Evolutionary conservation across 2,329 filamentous ascomycete species (phyloP).

Genomic region (Fusarium goolgardi): DNA sequence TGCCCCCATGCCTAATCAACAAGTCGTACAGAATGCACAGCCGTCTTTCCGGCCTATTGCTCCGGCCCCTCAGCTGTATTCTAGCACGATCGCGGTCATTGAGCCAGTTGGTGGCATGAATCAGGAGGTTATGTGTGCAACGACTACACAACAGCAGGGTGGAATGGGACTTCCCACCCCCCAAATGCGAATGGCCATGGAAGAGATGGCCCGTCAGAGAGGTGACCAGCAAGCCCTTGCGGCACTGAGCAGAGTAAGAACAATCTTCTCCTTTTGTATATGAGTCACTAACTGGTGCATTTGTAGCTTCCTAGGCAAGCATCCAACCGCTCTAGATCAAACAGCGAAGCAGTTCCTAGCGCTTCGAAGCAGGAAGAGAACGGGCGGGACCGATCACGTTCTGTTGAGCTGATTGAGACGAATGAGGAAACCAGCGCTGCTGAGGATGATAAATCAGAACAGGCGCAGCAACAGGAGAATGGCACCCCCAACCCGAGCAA

Average conservation of each 20-base stretch:
- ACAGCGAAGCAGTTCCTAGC: conserved; percentile 1
- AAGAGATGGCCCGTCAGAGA: neutral
- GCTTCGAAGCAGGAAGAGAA: conserved; percentile 2
- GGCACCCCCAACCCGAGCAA: conserved; percentile 4
- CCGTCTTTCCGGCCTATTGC: conserved; percentile 23
- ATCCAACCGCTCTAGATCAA: conserved; percentile 8
- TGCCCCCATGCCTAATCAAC: conserved; percentile 47
- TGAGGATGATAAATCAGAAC: neutral
- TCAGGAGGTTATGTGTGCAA: neutral
- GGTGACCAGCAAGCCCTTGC: neutral
- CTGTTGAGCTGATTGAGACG: conserved; percentile 12
- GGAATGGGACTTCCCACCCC: neutral
- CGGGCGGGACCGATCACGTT: conserved; percentile 1
- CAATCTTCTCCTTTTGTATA: too few relatives aligned
- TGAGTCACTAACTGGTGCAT: neutral
- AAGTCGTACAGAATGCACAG: conserved; percentile 1
- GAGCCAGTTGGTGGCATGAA: neutral
- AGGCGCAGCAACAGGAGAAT: conserved; percentile 7
- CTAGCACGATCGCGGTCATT: neutral
- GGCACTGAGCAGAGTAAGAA: neutral
- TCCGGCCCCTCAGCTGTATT: conserved; percentile 12
- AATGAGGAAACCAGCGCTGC: neutral
- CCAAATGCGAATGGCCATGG: neutral
- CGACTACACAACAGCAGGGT: neutral
- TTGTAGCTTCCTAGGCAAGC: conserved; percentile 2